phyloP scores from a whole-genome alignment of 2,329 filamentous ascomycete genomes.

The Diaporthe sp. region DNA sequence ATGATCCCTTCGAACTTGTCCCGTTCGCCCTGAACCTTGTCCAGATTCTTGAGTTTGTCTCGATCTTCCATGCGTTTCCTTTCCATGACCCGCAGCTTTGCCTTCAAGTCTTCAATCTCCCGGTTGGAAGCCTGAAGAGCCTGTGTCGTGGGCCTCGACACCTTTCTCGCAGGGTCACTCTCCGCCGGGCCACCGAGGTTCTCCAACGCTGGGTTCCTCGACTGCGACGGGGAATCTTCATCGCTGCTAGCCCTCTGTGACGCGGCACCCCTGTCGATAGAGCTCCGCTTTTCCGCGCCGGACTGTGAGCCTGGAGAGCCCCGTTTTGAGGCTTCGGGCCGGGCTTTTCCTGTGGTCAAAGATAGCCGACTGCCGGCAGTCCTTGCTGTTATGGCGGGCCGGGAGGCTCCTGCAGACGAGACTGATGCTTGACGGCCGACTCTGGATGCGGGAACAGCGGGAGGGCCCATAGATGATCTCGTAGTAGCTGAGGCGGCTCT shows the following conservation, averaged over 20 bases:
- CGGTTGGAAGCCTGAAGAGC: conserved; percentile 60
- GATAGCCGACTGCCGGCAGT: conserved; percentile 58
- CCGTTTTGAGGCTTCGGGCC: conserved; percentile 47
- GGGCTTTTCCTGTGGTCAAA: conserved; percentile 52
- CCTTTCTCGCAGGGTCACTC: conserved; percentile 48
- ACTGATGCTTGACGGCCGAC: conserved; percentile 59
- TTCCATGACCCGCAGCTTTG: conserved; percentile 88
- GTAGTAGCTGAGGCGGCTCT: conserved; percentile 67
- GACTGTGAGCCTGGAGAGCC: conserved; percentile 54
- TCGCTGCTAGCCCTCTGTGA: conserved; percentile 65
- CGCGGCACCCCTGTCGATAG: conserved; percentile 47
- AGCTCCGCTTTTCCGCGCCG: conserved; percentile 52
- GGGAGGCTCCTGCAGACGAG: conserved; percentile 53
- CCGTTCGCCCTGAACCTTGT: conserved; percentile 80
- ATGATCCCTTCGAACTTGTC: conserved; percentile 88
- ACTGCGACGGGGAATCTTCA: conserved; percentile 60
- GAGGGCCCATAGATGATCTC: conserved; percentile 77
- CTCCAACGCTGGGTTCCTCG: conserved; percentile 65
- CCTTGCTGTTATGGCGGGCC: conserved; percentile 49
- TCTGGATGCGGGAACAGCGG: conserved; percentile 61
- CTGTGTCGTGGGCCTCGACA: conserved; percentile 38
- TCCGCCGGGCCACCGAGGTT: conserved; percentile 56
- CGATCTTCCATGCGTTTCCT: conserved; percentile 88
- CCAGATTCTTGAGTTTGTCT: conserved; percentile 83
- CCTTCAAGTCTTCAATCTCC: conserved; percentile 88